Evolutionary conservation across 75 land plant genomes (phyloP).

Genomic region (Selaginella moellendorffii): DNA sequence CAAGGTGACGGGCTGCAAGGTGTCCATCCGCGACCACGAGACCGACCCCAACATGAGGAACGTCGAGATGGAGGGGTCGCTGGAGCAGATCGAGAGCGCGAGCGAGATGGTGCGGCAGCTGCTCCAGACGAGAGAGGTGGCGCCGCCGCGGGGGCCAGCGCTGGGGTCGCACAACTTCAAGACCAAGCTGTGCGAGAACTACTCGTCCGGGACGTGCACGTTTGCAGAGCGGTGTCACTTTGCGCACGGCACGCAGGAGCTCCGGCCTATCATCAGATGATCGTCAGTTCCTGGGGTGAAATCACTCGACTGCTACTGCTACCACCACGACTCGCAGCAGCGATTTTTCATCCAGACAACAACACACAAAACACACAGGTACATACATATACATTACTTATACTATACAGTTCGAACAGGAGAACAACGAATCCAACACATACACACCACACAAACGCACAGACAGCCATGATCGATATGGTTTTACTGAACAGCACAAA

Average conservation of each 20-base stretch:
- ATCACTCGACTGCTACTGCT: too few relatives aligned
- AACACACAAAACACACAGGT: too few relatives aligned
- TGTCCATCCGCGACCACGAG: background rate
- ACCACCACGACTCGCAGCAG: too few relatives aligned
- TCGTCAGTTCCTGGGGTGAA: too few relatives aligned
- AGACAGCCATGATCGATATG: too few relatives aligned
- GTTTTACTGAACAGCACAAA: too few relatives aligned
- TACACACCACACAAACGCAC: too few relatives aligned
- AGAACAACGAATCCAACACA: too few relatives aligned
- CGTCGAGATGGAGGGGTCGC: background rate
- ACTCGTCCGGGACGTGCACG: conserved; percentile 60
- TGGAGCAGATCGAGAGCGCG: conserved; percentile 1
- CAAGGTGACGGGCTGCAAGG: conserved; percentile 2
- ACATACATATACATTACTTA: too few relatives aligned
- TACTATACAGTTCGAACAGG: too few relatives aligned
- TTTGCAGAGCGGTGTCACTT: conserved; percentile 90
- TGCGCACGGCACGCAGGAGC: conserved; percentile 60
- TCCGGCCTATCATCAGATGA: conserved; percentile 23
- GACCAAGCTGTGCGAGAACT: conserved; percentile 81
- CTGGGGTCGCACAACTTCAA: conserved; percentile 47
- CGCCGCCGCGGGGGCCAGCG: conserved; percentile 9
- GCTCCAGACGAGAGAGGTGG: background rate
- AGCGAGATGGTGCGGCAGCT: conserved; percentile 1
- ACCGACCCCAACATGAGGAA: background rate
- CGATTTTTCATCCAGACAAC: too few relatives aligned